Evolutionary conservation across 768 basidiomycete genomes (phyloP).

Genomic region (Podaxis pistillaris): DNA sequence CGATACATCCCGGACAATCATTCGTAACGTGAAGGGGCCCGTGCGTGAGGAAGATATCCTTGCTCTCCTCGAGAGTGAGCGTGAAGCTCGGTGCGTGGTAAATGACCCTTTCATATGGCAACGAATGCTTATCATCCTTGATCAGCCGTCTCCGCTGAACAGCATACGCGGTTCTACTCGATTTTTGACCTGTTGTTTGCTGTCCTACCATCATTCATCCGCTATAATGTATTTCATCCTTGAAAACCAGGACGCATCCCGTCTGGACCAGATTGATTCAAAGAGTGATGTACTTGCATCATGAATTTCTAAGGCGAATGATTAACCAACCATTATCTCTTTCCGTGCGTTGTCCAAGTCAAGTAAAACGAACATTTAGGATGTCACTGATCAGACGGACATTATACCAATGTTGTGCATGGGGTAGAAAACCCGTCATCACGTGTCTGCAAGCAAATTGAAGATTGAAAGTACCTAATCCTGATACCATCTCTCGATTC

Average conservation of each 20-base stretch:
- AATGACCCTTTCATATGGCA: background rate
- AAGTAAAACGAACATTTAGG: background rate
- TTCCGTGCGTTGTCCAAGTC: background rate
- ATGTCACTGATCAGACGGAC: background rate
- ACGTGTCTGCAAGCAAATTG: background rate
- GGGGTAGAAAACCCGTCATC: background rate
- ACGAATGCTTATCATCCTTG: background rate
- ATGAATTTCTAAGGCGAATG: background rate
- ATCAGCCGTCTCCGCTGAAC: slow-evolving; percentile 39
- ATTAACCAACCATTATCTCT: background rate
- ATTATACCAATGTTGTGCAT: background rate
- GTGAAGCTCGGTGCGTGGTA: slow-evolving; percentile 91
- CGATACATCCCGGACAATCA: slow-evolving; percentile 91
- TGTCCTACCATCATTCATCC: slow-evolving; percentile 3
- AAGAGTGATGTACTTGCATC: background rate
- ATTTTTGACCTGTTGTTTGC: slow-evolving; percentile 2
- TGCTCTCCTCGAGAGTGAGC: slow-evolving; percentile 95
- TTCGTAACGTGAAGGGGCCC: slow-evolving; percentile 98
- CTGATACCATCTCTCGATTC: background rate
- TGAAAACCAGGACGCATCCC: background rate
- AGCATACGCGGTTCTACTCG: background rate
- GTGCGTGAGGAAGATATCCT: slow-evolving; percentile 96
- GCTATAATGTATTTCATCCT: slow-evolving; percentile 15
- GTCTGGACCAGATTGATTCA: slow-evolving; percentile 1
- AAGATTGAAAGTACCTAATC: background rate